These are phyloP conservation scores for Suhomyces emberorum DNA, from an alignment of 805 yeast species.

Conservation along the genomic window DNA sequence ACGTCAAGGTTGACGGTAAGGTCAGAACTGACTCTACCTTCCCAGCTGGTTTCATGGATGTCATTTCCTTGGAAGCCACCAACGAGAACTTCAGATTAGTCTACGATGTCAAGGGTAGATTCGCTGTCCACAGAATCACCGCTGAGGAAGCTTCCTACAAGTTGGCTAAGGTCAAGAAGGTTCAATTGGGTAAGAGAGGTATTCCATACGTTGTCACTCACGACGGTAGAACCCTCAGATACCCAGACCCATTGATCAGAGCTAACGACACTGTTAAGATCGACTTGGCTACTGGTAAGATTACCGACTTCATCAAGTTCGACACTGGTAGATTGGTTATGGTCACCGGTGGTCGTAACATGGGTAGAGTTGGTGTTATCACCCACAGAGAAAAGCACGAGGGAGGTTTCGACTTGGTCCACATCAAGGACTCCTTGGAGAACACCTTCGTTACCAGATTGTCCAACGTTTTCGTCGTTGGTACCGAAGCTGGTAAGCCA, in stretches of 20 bases:
- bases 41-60: slow-evolving; percentile 99
- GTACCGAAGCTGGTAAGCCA: slow-evolving; percentile 89
- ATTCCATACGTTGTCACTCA: slow-evolving; percentile 98
- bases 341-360: slow-evolving; percentile 97
- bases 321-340: slow-evolving; percentile 87
- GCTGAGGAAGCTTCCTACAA: slow-evolving; percentile 98
- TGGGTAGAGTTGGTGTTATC: slow-evolving; percentile 97
- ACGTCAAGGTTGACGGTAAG: slow-evolving; percentile 84
- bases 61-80: slow-evolving; percentile 94
- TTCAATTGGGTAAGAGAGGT: slow-evolving; percentile 97
- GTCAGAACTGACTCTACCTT: slow-evolving; percentile 97
- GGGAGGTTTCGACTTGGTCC: slow-evolving; percentile 97
- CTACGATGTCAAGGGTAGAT: slow-evolving; percentile 98
- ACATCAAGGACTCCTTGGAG: slow-evolving; percentile 92
- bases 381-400: slow-evolving; percentile 96
- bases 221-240: slow-evolving; percentile 99
- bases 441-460: slow-evolving; percentile 95
- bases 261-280: slow-evolving; percentile 97
- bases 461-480: slow-evolving; percentile 88
- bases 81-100: slow-evolving; percentile 99
- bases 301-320: slow-evolving; percentile 82
- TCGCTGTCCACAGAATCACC: slow-evolving; percentile 98
- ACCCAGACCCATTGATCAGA: slow-evolving; percentile 97
- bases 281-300: slow-evolving; percentile 94
- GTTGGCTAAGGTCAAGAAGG: slow-evolving; percentile 97